Base-by-base conservation (phyloP, 441 rosid species). In the Populus hybrid region DNA sequence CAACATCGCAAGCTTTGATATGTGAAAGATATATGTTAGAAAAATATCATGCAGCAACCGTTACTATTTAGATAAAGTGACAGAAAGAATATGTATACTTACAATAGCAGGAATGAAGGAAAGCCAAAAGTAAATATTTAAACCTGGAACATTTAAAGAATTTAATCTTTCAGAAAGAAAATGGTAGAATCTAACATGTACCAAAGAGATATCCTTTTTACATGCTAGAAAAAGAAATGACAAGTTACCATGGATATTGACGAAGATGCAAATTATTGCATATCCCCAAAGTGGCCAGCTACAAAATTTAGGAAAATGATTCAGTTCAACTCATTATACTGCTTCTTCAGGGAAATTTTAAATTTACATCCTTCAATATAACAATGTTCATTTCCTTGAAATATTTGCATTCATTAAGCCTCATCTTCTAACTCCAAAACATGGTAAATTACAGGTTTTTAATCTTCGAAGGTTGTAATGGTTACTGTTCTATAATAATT, bases 251-350 rank as follows among this genome's bases (percentile, higher is more conserved):
- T 95, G 98, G 80, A 94, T 84, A 68, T 95, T 95, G 78, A 91
- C 79, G 91, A 93, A 95, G 89, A 95, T 94, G 84, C 99, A 95
- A 42, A 88, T 69, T 69, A 95, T 90, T 42, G 98, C 92, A 86
- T 95, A 95, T 84, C 79, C 95, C 99, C 98, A 95, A 67, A 95
- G 97, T 8, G 89, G 95, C 95, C 94, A 91, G 87, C 98, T 95
- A 91, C 85, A 81, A 86, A 77, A 78, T 34, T 76, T 67, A 38
- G 72, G 69, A 71, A 71, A 78, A 34, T 77, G 67, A 81, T 79
- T 64, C 74, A 64, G 70, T 79, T 65, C 36, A 46, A 77, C 10
- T 65, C 46, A 57, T 8, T 50, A 24, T 34, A 75, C 50, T 40
- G 67, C 10, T 70, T 12, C 12, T 63, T n/a, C 11, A 20, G 67